phyloP scores from a whole-genome alignment of 352 stramenopile genomes.

The Phytopythium ostracodes region DNA sequence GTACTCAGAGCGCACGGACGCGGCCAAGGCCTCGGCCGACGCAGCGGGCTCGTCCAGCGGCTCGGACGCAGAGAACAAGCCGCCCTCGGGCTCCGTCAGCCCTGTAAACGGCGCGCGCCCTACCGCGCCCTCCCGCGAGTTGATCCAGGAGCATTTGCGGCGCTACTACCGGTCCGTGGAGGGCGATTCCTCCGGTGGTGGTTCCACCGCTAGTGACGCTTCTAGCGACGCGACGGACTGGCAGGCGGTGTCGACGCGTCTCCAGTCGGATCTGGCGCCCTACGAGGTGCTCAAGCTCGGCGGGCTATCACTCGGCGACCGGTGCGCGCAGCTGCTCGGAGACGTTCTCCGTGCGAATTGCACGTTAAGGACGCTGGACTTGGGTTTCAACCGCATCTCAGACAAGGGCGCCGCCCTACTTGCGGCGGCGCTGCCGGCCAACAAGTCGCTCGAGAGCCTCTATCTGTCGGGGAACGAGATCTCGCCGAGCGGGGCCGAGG shows the following conservation, averaged over 20 bases:
- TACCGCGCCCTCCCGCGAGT: conserved; percentile 39
- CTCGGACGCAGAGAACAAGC: conserved; percentile 22
- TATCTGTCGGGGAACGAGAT: conserved; percentile 85
- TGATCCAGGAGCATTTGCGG: conserved; percentile 58
- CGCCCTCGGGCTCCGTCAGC: conserved; percentile 9
- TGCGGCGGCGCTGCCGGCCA: conserved; percentile 50
- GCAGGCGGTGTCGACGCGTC: conserved; percentile 35
- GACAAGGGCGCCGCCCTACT: conserved; percentile 57
- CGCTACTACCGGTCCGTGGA: conserved; percentile 32
- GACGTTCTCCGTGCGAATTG: conserved; percentile 40
- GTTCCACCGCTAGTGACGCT: neutral
- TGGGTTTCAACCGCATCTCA: conserved; percentile 80
- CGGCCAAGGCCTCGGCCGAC: neutral
- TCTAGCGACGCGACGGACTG: conserved; percentile 17
- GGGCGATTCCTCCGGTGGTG: conserved; percentile 23
- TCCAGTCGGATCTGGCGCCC: conserved; percentile 48
- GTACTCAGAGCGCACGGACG: conserved; percentile 51
- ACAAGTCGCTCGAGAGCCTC: conserved; percentile 60
- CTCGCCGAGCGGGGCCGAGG: conserved; percentile 39
- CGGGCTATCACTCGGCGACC: conserved; percentile 74
- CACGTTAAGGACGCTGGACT: conserved; percentile 57
- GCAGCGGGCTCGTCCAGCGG: neutral
- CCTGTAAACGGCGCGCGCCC: conserved; percentile 7
- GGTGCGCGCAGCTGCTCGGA: conserved; percentile 48
- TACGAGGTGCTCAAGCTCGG: conserved; percentile 72